phyloP scores from a whole-genome alignment of 1,284 basidiomycete species.

The Naganishia albida region DNA sequence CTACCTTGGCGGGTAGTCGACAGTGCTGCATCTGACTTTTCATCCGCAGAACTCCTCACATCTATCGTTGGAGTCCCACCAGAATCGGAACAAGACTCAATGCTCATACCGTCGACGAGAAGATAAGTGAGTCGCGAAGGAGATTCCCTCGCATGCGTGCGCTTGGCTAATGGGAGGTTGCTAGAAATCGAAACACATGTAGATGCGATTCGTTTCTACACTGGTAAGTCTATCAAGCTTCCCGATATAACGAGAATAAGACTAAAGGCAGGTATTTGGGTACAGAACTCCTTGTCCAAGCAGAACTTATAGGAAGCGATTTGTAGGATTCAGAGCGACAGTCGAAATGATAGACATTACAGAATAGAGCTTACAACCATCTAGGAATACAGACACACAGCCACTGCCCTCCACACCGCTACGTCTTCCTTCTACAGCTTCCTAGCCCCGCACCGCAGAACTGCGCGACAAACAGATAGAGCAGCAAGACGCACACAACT shows the following conservation, averaged over 20 bases:
- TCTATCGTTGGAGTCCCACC: constrained; percentile 31
- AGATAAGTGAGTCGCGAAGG: constrained; percentile 24
- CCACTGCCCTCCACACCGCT: neutral
- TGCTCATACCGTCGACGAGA: constrained; percentile 32
- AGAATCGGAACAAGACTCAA: constrained; percentile 23
- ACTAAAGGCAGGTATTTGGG: neutral
- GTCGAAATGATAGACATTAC: neutral
- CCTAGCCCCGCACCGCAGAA: constrained; percentile 79
- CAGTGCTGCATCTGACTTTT: neutral
- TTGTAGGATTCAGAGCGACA: neutral
- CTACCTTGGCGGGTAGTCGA: neutral
- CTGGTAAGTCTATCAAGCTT: neutral
- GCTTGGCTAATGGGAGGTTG: neutral
- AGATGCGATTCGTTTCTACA: constrained; percentile 30
- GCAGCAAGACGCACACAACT: constrained; percentile 71
- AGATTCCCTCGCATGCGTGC: neutral
- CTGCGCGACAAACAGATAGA: constrained; percentile 79
- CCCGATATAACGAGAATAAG: neutral
- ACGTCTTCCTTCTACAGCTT: constrained; percentile 56
- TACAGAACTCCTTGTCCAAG: constrained; percentile 28
- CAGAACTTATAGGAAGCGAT: constrained; percentile 15
- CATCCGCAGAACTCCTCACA: constrained; percentile 10
- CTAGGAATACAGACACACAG: constrained; percentile 9
- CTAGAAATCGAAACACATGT: constrained; percentile 31
- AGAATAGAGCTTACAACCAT: constrained; percentile 19